Evolutionary conservation across 2,329 filamentous ascomycete genomes (phyloP).

Genomic region (Claviceps capensis): DNA sequence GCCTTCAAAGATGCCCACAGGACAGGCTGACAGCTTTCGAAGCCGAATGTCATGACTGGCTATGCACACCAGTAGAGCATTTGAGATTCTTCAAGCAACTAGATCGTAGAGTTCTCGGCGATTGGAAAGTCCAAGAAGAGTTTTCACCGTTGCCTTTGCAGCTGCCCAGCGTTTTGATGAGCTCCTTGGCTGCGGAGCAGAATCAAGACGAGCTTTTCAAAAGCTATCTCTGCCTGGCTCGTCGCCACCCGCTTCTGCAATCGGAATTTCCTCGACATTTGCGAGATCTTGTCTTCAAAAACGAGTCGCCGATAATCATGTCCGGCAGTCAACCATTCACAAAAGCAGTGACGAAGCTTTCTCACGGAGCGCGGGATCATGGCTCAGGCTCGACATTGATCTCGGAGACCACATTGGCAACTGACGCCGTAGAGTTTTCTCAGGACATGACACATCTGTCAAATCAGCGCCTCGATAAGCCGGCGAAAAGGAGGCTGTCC

Average conservation of each 20-base stretch:
- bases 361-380: background rate
- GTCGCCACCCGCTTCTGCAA: constrained; percentile 1
- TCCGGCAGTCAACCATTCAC: background rate
- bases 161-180: constrained; percentile 14
- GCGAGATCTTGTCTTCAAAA: background rate
- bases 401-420: background rate
- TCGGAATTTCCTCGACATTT: constrained; percentile 2
- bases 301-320: background rate
- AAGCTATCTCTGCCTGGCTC: background rate
- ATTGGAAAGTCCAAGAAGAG: constrained; percentile 14
- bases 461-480: background rate
- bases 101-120: constrained; percentile 15
- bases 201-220: background rate
- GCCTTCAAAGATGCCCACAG: constrained; percentile 16
- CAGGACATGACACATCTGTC: background rate
- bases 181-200: background rate
- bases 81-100: constrained; percentile 18
- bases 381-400: background rate
- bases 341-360: background rate
- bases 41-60: constrained; percentile 20
- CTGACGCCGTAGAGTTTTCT: background rate
- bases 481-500: background rate
- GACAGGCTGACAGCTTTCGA: constrained; percentile 16
- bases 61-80: constrained; percentile 19
- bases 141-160: constrained; percentile 21